Evolutionary conservation across 2,329 filamentous ascomycete genomes (phyloP), one percentile per base, ranked within the genome.

Genomic region (Sarocladium kiliense): DNA sequence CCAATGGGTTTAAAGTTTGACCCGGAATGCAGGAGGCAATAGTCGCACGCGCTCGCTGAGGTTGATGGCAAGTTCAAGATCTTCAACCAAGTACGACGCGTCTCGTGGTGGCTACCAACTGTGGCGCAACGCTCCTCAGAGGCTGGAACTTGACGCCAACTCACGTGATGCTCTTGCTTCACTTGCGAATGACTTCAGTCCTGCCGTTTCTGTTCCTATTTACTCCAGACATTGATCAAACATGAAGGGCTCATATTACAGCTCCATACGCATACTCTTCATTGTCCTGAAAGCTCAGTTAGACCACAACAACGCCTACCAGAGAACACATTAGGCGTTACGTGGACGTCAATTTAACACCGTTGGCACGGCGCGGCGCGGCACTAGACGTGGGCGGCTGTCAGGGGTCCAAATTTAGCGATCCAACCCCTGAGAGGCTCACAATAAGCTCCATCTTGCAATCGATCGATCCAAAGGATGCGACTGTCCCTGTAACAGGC

Each of bases 391-490:
- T 51, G 27, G 25, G 47, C 30, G 14, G 44, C 11, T 49, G 36
- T 26, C 37, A 47, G 53, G 53, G 53, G 37, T 42, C 53, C 41
- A 47, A 55, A 55, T 55, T 55, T 55, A 55, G 53, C 53, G 26
- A 42, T 19, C 47, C 27, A 36, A 32, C 47, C 47, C 47, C 47
- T 51, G 47, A 51, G 47, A 51, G 30, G 30, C 30, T 51, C 25
- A 5, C 23, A 32, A 49, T n/a, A 44, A 49, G 25, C 44, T 49
- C 47, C 26, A 23, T 34, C 47, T 51, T 7, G 27, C 47, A 34
- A 34, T 51, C 47, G 44, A 47, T 36, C 47, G 30, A 34, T 51
- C 47, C 39, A 44, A 36, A 51, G 27, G 4, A 36, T 51, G 27
- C 47, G 47, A 32, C 30, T 36, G 21, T 34, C 18, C 9, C 19